Conservation (phyloP, 2,329 filamentous ascomycete species). For the Tolypocladium inflatum region DNA sequence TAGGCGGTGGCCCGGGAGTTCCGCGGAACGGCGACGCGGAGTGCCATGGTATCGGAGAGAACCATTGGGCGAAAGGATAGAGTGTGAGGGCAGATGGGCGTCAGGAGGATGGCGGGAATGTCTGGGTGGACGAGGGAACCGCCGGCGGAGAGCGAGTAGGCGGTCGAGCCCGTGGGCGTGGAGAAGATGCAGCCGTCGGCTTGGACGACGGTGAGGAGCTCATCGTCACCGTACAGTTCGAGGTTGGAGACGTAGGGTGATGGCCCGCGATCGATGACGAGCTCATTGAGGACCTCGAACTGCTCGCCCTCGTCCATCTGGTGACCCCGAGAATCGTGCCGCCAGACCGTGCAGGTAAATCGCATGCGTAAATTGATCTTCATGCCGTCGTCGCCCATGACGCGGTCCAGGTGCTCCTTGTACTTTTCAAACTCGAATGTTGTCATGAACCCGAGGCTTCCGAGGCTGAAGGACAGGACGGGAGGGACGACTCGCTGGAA, state of each 20-base stretch:
- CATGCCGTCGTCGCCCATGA: conserved; percentile 95
- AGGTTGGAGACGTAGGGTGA: conserved; percentile 95
- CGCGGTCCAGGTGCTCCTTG: conserved; percentile 72
- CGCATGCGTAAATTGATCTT: conserved; percentile 96
- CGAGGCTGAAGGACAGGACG: conserved; percentile 74
- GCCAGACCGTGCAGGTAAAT: conserved; percentile 95
- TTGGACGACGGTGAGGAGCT: conserved; percentile 89
- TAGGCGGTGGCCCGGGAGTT: conserved; percentile 88
- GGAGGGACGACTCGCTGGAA: conserved; percentile 84
- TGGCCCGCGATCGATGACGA: conserved; percentile 95
- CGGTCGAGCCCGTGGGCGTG: conserved; percentile 88
- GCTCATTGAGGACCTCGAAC: conserved; percentile 95
- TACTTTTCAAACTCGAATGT: conserved; percentile 83
- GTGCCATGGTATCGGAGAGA: conserved; percentile 84
- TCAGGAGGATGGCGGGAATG: conserved; percentile 92
- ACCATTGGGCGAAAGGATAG: conserved; percentile 97
- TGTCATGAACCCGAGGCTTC: conserved; percentile 80
- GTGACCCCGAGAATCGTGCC: conserved; percentile 50
- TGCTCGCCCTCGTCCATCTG: conserved; percentile 82
- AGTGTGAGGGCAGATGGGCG: conserved; percentile 94
- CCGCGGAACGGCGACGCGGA: conserved; percentile 78
- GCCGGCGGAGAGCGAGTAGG: conserved; percentile 91
- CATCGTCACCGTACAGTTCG: conserved; percentile 91
- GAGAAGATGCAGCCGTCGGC: conserved; percentile 97
- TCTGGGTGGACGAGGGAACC: conserved; percentile 94